Evolutionary conservation across 805 yeast genomes (phyloP).

Genomic region (Lachancea fermentati): DNA sequence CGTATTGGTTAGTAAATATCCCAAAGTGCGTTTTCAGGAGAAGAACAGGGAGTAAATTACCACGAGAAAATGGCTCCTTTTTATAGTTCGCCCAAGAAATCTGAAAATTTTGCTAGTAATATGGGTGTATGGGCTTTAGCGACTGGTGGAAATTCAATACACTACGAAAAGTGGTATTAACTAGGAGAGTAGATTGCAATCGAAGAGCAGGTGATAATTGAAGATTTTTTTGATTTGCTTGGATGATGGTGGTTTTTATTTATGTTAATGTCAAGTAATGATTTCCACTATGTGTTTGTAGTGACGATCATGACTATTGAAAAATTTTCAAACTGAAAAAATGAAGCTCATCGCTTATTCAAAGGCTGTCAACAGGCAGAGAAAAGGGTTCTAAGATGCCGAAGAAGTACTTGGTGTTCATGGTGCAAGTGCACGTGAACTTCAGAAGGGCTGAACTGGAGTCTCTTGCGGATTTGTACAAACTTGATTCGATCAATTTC

Average conservation of each 20-base stretch:
- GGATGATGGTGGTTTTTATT: too few relatives aligned
- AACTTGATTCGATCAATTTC: slow-evolving; percentile 50
- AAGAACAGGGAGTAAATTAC: not conserved
- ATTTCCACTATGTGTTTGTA: too few relatives aligned
- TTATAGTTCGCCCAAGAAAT: not conserved
- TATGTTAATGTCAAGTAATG: too few relatives aligned
- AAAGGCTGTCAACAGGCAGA: too few relatives aligned
- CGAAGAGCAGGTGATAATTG: not conserved
- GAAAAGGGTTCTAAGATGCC: slow-evolving; percentile 3
- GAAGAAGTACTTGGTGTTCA: slow-evolving; percentile 59
- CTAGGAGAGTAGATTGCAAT: too few relatives aligned
- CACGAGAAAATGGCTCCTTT: not conserved
- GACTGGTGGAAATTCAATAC: not conserved
- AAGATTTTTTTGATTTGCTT: not conserved
- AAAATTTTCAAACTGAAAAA: slow-evolving; percentile 2
- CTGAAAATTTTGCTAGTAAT: not conserved
- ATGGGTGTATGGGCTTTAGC: not conserved
- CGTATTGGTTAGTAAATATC: not conserved
- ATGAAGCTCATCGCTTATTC: slow-evolving; percentile 2
- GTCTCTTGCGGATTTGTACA: slow-evolving; percentile 66
- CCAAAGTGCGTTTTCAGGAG: not conserved
- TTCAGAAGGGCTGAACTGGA: slow-evolving; percentile 81
- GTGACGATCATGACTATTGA: not conserved
- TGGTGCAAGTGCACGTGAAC: slow-evolving; percentile 78
- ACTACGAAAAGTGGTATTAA: too few relatives aligned